Percentiles rank a stretch among this genome's conserved stretches.
Conservation (phyloP, 495 filamentous ascomycete genomes). For the Hypoxylon trugodes region DNA sequence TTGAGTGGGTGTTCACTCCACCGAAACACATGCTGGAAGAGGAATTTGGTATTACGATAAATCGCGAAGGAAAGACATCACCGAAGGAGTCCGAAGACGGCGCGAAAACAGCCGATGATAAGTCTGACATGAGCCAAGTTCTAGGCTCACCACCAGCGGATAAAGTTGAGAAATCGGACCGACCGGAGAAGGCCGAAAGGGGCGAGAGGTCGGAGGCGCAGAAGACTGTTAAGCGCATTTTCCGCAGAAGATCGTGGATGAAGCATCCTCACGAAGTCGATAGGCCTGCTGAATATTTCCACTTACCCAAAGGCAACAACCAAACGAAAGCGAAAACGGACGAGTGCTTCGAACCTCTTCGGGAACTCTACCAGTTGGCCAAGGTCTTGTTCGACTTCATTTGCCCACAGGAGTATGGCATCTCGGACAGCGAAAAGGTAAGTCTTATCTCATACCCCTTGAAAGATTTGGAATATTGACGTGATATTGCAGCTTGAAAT, state of each 20-base stretch:
- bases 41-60: slow-evolving; percentile 57
- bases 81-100: slow-evolving; percentile 48
- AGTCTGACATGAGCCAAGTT: slow-evolving; percentile 46
- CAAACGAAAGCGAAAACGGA: slow-evolving; percentile 85
- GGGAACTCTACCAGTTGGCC: slow-evolving; percentile 89
- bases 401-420: slow-evolving; percentile 97
- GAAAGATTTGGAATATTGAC: slow-evolving; percentile 6
- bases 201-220: slow-evolving; percentile 41
- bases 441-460: slow-evolving; percentile 4
- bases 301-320: slow-evolving; percentile 78
- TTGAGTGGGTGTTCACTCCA: slow-evolving; percentile 98
- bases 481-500: slow-evolving; percentile 73
- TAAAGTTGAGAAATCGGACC: slow-evolving; percentile 41
- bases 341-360: slow-evolving; percentile 81
- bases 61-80: slow-evolving; percentile 48
- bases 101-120: slow-evolving; percentile 42
- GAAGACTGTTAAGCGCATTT: slow-evolving; percentile 60
- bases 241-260: slow-evolving; percentile 61
- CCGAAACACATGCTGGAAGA: slow-evolving; percentile 72
- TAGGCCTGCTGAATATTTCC: slow-evolving; percentile 79
- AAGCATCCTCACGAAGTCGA: slow-evolving; percentile 52
- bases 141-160: slow-evolving; percentile 30
- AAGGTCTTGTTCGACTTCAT: slow-evolving; percentile 99
- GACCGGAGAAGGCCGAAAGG: slow-evolving; percentile 31
- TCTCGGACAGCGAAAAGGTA: slow-evolving; percentile 86